Evolutionary conservation across 257 asterid genomes (phyloP), one percentile per base, ranked within the genome.

Genomic region (Nicotiana otophora): DNA sequence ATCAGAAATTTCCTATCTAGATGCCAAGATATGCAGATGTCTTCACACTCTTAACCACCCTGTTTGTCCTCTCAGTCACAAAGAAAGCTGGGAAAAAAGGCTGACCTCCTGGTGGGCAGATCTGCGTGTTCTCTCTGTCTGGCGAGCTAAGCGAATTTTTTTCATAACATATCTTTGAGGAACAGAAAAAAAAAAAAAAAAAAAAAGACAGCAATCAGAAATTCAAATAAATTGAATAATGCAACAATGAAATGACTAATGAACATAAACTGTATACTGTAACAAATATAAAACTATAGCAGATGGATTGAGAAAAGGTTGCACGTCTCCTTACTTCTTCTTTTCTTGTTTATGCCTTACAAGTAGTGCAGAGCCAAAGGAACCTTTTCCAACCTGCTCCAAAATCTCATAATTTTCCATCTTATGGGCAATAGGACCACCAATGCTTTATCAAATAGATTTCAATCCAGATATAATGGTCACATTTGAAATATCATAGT

Each of bases 71-170:
- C 23, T 72, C 79, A 72, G 23, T 39, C 23, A 28, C 61, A 72
- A n/a, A 72, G 79, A 46, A 46, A 72, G 61, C 48, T 53, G 57
- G 57, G 7, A 16, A 72, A 5, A 20, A 34, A 61, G 74, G 28
- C 82, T 72, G 8, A 96, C 99, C 99, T 96, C 99, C 90, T 83
- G 98, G 84, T 92, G 99, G 58, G 99, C 99, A 84, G 99, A 96
- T 87, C 98, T 87, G 70, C 99, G 98, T 65, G 98, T 96, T 84
- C 99, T 91, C 85, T 94, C 97, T 72, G 98, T 86, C 92, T 96
- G 99, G 64, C 99, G 98, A 76, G 99, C 99, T 77, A 96, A 98
- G 74, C 99, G 97, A 28, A 96, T 96, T 88, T 93, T 96, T 93
- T 96, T 96, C 93, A 96, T 75, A 67, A 96, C 99, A 93, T 96